A percentile compares a stretch with the other conserved stretches of the same genome.
phyloP scores from a whole-genome alignment of 176 grass and related monocot genomes.

The Olyra latifolia region DNA sequence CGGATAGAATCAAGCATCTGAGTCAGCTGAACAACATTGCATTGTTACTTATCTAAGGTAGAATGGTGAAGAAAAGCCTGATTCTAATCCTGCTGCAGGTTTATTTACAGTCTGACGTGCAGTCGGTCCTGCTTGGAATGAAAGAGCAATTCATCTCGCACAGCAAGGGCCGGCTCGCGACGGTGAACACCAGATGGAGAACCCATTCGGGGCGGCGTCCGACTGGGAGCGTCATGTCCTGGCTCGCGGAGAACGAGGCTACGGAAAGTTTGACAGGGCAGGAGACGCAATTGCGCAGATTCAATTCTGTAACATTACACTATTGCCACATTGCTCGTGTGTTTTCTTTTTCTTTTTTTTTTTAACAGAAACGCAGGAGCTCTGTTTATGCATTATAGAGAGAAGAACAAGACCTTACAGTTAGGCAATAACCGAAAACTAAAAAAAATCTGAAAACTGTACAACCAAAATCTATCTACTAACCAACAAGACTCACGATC shows the following conservation, averaged over 20 bases:
- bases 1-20: background rate
- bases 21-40: too few species aligned
- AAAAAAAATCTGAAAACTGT: too few species aligned
- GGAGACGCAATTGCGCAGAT: background rate
- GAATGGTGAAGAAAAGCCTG: too few species aligned
- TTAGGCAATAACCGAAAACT: too few species aligned
- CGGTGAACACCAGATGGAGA: constrained; percentile 38
- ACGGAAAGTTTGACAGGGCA: constrained; percentile 47
- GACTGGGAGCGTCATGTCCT: constrained; percentile 86
- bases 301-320: background rate
- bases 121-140: constrained; percentile 60
- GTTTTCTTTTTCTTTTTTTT: too few species aligned
- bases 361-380: too few species aligned
- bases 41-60: too few species aligned
- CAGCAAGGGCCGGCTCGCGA: constrained; percentile 51
- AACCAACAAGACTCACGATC: too few species aligned
- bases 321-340: background rate
- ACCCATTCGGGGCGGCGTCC: constrained; percentile 66
- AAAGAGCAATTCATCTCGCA: constrained; percentile 68
- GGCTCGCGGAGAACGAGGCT: constrained; percentile 74
- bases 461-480: too few species aligned
- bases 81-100: constrained; percentile 42
- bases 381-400: too few species aligned
- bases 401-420: too few species aligned
- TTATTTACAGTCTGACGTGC: constrained; percentile 84